Evolutionary conservation across 169 alveolate species (phyloP), one percentile per base, ranked within the genome.

Genomic region (Amoebophrya sp.): DNA sequence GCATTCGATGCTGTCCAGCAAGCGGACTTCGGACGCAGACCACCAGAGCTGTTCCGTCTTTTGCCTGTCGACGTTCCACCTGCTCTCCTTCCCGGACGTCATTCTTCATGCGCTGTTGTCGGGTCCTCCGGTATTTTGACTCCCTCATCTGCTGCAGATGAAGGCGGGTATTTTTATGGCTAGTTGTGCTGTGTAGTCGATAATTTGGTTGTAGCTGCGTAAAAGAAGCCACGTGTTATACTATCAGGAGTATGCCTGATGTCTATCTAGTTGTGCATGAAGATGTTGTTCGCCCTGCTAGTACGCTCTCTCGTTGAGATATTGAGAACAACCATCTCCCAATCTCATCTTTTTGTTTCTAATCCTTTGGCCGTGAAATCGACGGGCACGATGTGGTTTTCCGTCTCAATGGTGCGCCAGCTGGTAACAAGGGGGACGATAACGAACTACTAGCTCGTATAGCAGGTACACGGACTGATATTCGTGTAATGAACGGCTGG

Each of bases 401-500:
- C 33, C 2, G 83, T 0, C 33, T 65, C 39, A 65, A 65, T 18
- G 83, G 83, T 36, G 83, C 83, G 10, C 83, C 83, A 1, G 83
- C 83, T 36, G 83, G 83, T 10, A 65, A 6, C 36, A 29, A 10
- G 38, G 36, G n/a, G 36, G 12, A 26, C 83, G 2, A 65, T 0
- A 0, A 1, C 39, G 83, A 65, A 36, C 83, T 26, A 26, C 83
- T 65, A 29, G 83, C 83, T 29, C 26, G 33, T 6, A 65, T 65
- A 1, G 83, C 83, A 29, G 83, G 83, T 10, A 65, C 83, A 36
- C 83, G 83, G 38, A 65, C 83, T 6, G 83, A 65, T 36, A 6
- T 65, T 26, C 83, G 83, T 36, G 33, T 65, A 29, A 36, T 65
- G 83, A 65, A 65, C 83, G 83, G 83, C 36, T 65, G 83, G 83